Evolutionary conservation across 225 moss, liverwort and hornwort genomes (phyloP), one percentile per base, ranked within the genome.

Genomic region (Polytrichum commune): DNA sequence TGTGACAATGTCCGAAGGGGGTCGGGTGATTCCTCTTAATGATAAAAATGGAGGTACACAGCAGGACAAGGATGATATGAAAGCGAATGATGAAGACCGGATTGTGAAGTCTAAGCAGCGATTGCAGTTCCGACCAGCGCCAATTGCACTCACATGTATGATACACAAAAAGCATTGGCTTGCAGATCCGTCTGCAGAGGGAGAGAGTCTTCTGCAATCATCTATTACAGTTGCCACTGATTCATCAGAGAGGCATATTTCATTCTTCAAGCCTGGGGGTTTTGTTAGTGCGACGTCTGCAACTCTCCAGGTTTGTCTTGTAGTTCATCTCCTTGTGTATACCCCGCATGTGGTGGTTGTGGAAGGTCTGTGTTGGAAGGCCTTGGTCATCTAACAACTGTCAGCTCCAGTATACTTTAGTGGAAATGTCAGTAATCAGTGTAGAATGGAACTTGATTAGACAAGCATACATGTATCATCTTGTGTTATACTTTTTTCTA

Each of bases 261-360:
- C 92, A 27, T 81, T 98, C 71, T 98, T 92, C 80, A 98, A 95
- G 79, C 94, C 94, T 65, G 94, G 97, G 66, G 94, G 97, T 70
- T 74, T 79, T 69, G 75, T 83, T 67, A 66, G 76, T 72, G 90
- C 90, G 64, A 84, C 94, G 22, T 88, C 97, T 53, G 80, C 92
- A 62, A 83, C 82, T 62, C 67, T 96, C 70, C 86, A 88, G 93
- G 96, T 92, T 69, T 69, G 75, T 18, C 22, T 78, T 35, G 22
- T 28, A 55, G 64, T 63, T 23, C 28, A 20, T 30, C 61, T 72
- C 33, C 65, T 74, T 68, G 13, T 68, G 63, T 33, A 33, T 19
- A 25, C 65, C 8, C 74, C 18, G 19, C 33, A 35, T 55, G 65
- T 30, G 23, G 54, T 74, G 18, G 27, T 53, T 53, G 8, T 66